Base-by-base conservation (phyloP, 1,139 yeast species). In the Suhomyces kunorum region DNA sequence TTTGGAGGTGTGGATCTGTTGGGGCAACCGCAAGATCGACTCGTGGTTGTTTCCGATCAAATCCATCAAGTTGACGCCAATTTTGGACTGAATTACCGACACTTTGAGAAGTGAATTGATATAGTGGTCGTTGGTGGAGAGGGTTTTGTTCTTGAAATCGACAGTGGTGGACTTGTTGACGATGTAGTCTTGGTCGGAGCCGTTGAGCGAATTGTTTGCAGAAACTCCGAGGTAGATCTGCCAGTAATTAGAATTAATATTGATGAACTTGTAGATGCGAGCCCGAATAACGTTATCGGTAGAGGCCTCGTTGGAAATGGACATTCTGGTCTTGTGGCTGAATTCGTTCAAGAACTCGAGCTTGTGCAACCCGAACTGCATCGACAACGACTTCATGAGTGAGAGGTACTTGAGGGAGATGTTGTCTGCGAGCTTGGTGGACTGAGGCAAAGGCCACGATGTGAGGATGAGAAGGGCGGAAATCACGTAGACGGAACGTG, bases 161-260 rank as follows among this genome's bases (percentile, higher is more conserved):
- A 58, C 51, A 45, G 57, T 63, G 19, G 67, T 56, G 0, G 72
- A 58, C 42, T 64, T 64, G 49, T 68, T 66, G 34, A 71, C 59
- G 25, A 71, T 67, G 46, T 64, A 71, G 48, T 72, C 77, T 39
- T 69, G 71, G 36, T 67, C 66, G 38, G 63, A 61, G 3, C 76
- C 76, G 47, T 68, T 66, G 39, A 62, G 62, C 47, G 64, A 64
- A 39, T 67, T 60, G 43, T 68, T 67, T 16, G 73, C 59, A 16
- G 73, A 59, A 33, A 71, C 54, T 2, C 76, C 76, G 40, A 70
- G 61, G 43, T 63, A 61, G 6, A 68, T 67, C 36, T 70, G 57
- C 77, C 76, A 72, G 54, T 68, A 69, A 51, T 68, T 71, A 9
- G 75, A 66, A 49, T 70, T 68, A 39, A 72, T 66, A 44, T 68